These are phyloP conservation scores for Candida endomychidarum DNA, from an alignment of 805 yeast species.

Conservation along the genomic window DNA sequence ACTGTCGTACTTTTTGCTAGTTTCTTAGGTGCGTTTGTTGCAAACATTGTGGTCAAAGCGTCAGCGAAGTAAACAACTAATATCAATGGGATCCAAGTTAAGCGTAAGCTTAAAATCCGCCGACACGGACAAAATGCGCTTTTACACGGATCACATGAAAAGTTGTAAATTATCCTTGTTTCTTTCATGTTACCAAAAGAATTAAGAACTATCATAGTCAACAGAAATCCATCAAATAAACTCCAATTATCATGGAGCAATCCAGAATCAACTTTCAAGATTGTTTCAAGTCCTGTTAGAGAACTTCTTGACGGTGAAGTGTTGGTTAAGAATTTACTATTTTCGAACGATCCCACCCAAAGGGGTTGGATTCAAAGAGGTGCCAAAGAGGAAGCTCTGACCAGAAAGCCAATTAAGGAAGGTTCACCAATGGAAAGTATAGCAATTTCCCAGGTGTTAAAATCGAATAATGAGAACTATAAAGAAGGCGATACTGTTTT, in stretches of 20 bases:
- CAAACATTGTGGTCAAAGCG: not conserved
- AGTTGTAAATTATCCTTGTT: no score
- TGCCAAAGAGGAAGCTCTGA: slow-evolving; percentile 21
- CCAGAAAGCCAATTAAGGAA: slow-evolving; percentile 22
- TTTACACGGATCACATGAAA: no score
- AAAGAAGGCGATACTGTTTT: slow-evolving; percentile 25
- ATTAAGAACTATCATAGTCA: slow-evolving; percentile 14
- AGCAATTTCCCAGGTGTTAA: slow-evolving; percentile 27
- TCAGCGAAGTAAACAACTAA: no score
- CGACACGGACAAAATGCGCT: no score
- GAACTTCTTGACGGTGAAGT: slow-evolving; percentile 25
- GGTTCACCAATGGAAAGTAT: slow-evolving; percentile 23
- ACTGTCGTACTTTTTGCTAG: not conserved
- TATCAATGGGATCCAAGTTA: no score
- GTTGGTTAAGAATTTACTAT: slow-evolving; percentile 25
- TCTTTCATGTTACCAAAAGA: slow-evolving; percentile 2
- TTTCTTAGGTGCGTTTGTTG: not conserved
- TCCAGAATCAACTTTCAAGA: slow-evolving; percentile 31
- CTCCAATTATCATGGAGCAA: slow-evolving; percentile 21
- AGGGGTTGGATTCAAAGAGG: slow-evolving; percentile 37
- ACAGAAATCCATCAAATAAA: slow-evolving; percentile 21
- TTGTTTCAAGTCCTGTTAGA: slow-evolving; percentile 17
- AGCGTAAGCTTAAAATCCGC: no score
- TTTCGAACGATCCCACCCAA: slow-evolving; percentile 39
- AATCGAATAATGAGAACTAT: slow-evolving; percentile 24